Evolutionary conservation across 768 basidiomycete genomes (phyloP).

Genomic region (Amanita brunnescens): DNA sequence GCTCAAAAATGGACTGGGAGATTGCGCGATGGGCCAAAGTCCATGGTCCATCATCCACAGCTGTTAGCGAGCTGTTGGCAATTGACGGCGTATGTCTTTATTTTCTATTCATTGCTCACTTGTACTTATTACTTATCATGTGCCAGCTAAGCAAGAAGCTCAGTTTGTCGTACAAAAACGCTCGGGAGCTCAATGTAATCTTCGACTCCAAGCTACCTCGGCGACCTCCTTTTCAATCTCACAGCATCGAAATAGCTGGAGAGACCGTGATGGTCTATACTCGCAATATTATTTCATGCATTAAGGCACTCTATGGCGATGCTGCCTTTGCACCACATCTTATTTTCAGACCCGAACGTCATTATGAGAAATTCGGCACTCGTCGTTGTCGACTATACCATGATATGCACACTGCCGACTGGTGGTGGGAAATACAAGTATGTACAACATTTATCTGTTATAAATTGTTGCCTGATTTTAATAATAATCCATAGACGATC

Average conservation of each 20-base stretch:
- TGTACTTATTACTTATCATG: not conserved
- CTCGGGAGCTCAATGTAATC: not conserved
- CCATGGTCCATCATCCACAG: not conserved
- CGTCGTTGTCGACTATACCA: conserved; percentile 4
- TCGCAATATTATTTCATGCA: not conserved
- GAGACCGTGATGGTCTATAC: not conserved
- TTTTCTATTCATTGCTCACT: too few species aligned
- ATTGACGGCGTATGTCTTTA: not conserved
- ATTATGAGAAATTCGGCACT: not conserved
- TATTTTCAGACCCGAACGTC: not conserved
- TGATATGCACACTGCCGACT: conserved; percentile 40
- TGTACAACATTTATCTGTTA: too few species aligned
- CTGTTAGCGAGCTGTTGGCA: not conserved
- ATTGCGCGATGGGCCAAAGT: not conserved
- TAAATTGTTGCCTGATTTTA: not conserved
- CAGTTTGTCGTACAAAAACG: not conserved
- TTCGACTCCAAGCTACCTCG: not conserved
- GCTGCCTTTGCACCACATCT: not conserved
- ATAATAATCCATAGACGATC: conserved; percentile 12
- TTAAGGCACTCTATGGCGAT: not conserved
- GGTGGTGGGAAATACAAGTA: conserved; percentile 47
- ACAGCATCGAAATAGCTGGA: not conserved
- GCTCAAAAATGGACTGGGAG: not conserved
- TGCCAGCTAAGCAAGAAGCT: too few species aligned
- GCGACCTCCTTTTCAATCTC: not conserved